A percentile compares a stretch with the other conserved stretches of the same genome.
Conservation (phyloP, 768 basidiomycete species). For the Phanerochaete carnosa region DNA sequence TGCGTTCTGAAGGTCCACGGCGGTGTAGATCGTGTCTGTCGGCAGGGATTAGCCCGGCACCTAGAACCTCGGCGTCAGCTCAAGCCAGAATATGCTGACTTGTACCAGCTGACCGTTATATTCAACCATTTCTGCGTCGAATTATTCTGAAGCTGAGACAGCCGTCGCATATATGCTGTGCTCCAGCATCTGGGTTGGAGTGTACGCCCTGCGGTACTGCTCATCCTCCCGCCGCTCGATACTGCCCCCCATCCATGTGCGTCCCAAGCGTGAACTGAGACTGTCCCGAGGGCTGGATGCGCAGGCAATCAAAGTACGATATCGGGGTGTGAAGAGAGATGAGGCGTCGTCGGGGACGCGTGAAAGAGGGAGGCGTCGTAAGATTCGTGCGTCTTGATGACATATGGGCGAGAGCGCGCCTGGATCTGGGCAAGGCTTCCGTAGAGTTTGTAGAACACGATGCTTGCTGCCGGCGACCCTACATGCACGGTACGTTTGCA, state of each 20-base stretch:
- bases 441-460: slow-evolving; percentile 75
- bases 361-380: slow-evolving; percentile 58
- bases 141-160: no score
- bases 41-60: no score
- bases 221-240: slow-evolving; percentile 79
- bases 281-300: slow-evolving; percentile 73
- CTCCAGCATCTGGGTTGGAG: no score
- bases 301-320: slow-evolving; percentile 75
- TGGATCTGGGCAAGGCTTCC: slow-evolving; percentile 58
- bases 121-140: no score
- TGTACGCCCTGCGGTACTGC: slow-evolving; percentile 51
- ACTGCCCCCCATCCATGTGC: slow-evolving; percentile 59
- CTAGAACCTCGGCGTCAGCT: no score
- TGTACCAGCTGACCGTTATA: no score
- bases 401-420: slow-evolving; percentile 64
- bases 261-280: slow-evolving; percentile 63
- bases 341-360: slow-evolving; percentile 35
- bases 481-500: background rate
- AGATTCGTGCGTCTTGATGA: slow-evolving; percentile 54
- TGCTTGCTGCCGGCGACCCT: slow-evolving; percentile 67
- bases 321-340: slow-evolving; percentile 55
- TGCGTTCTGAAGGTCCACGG: slow-evolving; percentile 20
- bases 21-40: slow-evolving; percentile 19
- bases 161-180: no score
- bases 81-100: no score